Conservation (phyloP, 129 eudicot genomes). For the Smallanthus sonchifolius region DNA sequence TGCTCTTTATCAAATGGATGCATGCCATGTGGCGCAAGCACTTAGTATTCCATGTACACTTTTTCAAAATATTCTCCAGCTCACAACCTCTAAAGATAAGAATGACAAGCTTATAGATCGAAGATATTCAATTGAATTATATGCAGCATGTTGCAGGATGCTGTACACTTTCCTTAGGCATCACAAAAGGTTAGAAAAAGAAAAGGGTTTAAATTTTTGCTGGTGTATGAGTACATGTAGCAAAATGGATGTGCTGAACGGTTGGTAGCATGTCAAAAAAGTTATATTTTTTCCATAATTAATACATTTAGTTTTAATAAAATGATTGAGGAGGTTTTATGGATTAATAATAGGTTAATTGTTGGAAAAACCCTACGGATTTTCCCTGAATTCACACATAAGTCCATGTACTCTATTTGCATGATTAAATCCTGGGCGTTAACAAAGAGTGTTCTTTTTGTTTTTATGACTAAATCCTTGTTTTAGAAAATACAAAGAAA, state of each 20-base stretch:
- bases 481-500: neutral
- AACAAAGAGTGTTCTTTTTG: neutral
- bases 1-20: slow-evolving; percentile 51
- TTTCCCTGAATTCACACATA: neutral
- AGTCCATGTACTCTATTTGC: neutral
- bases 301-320: neutral
- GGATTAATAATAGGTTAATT: neutral
- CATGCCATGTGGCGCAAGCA: slow-evolving; percentile 58
- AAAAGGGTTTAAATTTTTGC: neutral
- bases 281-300: neutral
- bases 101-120: slow-evolving; percentile 36
- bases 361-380: neutral
- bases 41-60: slow-evolving; percentile 62
- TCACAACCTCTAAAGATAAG: slow-evolving; percentile 22
- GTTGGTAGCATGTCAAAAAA: neutral
- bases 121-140: slow-evolving; percentile 50
- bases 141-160: slow-evolving; percentile 80
- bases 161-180: slow-evolving; percentile 73
- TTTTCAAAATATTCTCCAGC: slow-evolving; percentile 49
- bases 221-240: neutral
- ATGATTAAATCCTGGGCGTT: neutral
- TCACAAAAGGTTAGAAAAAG: slow-evolving; percentile 48
- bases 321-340: neutral
- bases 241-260: neutral
- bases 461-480: neutral